Evolutionary conservation across 2,329 filamentous ascomycete species (phyloP), one percentile per base, ranked within the genome.

Genomic region (Colletotrichum sojae): DNA sequence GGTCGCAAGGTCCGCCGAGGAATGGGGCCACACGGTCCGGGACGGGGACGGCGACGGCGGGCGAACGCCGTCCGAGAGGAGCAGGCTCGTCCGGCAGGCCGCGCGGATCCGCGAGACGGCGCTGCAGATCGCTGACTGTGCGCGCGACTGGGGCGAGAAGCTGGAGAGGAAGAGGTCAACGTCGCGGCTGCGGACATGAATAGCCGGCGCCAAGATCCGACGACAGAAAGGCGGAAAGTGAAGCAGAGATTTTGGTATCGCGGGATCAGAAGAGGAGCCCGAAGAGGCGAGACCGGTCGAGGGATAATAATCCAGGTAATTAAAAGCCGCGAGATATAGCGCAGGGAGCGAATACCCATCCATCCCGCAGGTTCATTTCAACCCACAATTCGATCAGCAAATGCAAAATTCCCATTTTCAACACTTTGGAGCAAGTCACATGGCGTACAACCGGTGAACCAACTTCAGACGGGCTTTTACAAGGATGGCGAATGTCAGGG

Each of bases 1-100:
- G 36, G 75, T 75, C 43, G 74, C 75, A 5, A 71, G 75, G 58
- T 73, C 74, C 5, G 75, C 74, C 15, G 67, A 73, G 15, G 74
- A 75, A 48, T 76, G 74, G 75, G 67, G 74, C 4, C 69, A 71
- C n/a, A 39, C 18, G 8, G 49, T 71, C 4, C 27, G 62, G 39
- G 69, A 71, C 15, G 56, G n/a, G 48, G 27, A 2, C 22, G 51
- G n/a, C 27, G 27, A 12, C 20, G 13, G 13, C 27, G 48, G 13
- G 39, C 31, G 10, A 6, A 45, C 60, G 9, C 49, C 55, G 10
- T 20, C 36, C 2, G 69, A 71, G 27, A 69, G 25, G n/a, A 48
- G 12, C 2, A 65, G 20, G 18, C 56, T 69, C 4, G 66, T 54
- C 12, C 62, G 54, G 22, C 69, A 71, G 27, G 69, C 69, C 5